These are phyloP conservation scores for Fusarium proliferatum DNA, from an alignment of 2,329 filamentous ascomycete species.

Conservation along the genomic window DNA sequence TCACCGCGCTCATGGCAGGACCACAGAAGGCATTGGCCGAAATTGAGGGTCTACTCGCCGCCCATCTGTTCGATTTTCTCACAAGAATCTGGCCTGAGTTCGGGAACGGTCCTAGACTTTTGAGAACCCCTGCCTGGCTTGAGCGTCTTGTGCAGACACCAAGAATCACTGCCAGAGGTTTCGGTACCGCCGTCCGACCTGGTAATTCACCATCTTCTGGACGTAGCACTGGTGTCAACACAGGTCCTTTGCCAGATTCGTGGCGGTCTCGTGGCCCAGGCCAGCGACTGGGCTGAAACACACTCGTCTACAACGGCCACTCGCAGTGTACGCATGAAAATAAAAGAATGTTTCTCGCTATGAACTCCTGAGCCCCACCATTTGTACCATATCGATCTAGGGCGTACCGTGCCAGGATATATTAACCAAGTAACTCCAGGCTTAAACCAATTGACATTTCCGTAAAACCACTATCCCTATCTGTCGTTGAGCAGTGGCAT, in stretches of 20 bases:
- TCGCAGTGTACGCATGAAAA: too few relatives aligned
- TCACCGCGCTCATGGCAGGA: slow-evolving; percentile 74
- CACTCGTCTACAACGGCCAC: too few relatives aligned
- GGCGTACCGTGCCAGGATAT: too few relatives aligned
- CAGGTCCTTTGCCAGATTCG: slow-evolving; percentile 68
- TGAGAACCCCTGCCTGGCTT: slow-evolving; percentile 79
- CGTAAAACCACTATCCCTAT: too few relatives aligned
- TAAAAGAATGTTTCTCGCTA: too few relatives aligned
- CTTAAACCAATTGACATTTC: too few relatives aligned
- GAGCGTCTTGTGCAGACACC: slow-evolving; percentile 70
- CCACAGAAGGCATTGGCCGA: slow-evolving; percentile 70
- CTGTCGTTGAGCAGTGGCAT: too few relatives aligned
- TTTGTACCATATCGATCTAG: too few relatives aligned
- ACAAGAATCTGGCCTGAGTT: slow-evolving; percentile 89
- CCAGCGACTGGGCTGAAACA: slow-evolving; percentile 70
- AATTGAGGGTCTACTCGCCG: slow-evolving; percentile 82
- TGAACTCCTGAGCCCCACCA: too few relatives aligned
- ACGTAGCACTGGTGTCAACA: slow-evolving; percentile 54
- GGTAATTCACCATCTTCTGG: slow-evolving; percentile 48
- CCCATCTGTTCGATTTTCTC: slow-evolving; percentile 91
- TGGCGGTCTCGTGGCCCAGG: slow-evolving; percentile 74
- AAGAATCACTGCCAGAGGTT: slow-evolving; percentile 29
- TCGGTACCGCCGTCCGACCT: slow-evolving; percentile 69
- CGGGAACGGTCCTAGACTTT: slow-evolving; percentile 81
- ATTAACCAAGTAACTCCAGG: too few relatives aligned